Evolutionary conservation across 805 yeast genomes (phyloP).

Genomic region (Nakazawaea ambrosiae): DNA sequence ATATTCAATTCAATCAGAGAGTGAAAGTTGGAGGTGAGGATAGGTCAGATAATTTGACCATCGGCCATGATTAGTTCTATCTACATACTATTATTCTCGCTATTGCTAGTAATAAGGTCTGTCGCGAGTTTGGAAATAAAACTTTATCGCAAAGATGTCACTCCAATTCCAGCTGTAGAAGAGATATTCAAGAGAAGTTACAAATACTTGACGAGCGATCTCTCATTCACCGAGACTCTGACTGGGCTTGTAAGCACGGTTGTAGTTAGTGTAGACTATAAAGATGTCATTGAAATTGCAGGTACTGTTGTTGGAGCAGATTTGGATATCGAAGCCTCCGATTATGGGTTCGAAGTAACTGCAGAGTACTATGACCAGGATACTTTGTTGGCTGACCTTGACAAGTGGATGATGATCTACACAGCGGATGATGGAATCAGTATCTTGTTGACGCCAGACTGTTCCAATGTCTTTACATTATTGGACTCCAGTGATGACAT

Average conservation of each 20-base stretch:
- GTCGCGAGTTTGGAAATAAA: slow-evolving; percentile 6
- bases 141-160: slow-evolving; percentile 5
- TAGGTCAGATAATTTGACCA: too few relatives aligned
- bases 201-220: not conserved
- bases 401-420: slow-evolving; percentile 10
- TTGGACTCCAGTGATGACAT: slow-evolving; percentile 4
- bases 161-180: not conserved
- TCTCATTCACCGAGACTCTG: slow-evolving; percentile 7
- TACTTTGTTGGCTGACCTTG: slow-evolving; percentile 1
- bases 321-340: slow-evolving; percentile 4
- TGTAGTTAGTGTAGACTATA: slow-evolving; percentile 5
- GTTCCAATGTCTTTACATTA: slow-evolving; percentile 9
- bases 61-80: too few relatives aligned
- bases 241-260: slow-evolving; percentile 7
- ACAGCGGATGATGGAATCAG: slow-evolving; percentile 3
- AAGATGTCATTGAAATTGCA: slow-evolving; percentile 1
- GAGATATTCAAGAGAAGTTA: slow-evolving; percentile 6
- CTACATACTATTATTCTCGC: too few relatives aligned
- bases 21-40: too few relatives aligned
- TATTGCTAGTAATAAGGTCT: too few relatives aligned
- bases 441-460: slow-evolving; percentile 9
- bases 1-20: too few relatives aligned
- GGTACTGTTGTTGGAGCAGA: slow-evolving; percentile 5
- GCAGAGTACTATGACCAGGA: slow-evolving; percentile 3
- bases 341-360: slow-evolving; percentile 7